A percentile compares a stretch with the other conserved stretches of the same genome.
These are phyloP conservation scores for Tulasnella sp. DNA, from an alignment of 768 basidiomycete species.

Conservation along the genomic window DNA sequence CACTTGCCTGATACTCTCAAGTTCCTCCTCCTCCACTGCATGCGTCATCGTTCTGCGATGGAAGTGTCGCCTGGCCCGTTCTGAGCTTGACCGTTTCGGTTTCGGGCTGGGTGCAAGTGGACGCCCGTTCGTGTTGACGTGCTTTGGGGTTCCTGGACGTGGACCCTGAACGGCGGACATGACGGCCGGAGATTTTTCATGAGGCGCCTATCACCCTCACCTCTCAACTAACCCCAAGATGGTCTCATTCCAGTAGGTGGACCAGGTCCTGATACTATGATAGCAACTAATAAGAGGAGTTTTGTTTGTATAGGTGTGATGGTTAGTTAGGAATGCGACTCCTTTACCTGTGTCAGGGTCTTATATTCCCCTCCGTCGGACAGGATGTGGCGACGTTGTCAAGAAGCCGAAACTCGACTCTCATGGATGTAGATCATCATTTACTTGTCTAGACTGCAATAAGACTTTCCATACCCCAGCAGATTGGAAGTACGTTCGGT, in stretches of 20 bases:
- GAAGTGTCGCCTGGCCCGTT: not conserved
- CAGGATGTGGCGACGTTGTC: slow-evolving; percentile 79
- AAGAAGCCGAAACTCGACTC: slow-evolving; percentile 92
- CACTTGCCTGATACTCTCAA: slow-evolving; percentile 60
- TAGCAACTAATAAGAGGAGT: not conserved
- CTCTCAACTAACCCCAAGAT: slow-evolving; percentile 36
- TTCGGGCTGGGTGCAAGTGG: not conserved
- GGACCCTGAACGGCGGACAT: slow-evolving; percentile 10
- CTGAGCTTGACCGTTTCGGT: not conserved
- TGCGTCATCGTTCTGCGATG: not conserved
- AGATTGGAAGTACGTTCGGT: slow-evolving; percentile 57
- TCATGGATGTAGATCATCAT: slow-evolving; percentile 64
- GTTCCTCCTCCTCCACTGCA: slow-evolving; percentile 51
- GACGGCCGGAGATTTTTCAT: slow-evolving; percentile 22
- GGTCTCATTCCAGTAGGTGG: slow-evolving; percentile 70
- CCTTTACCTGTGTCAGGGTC: not conserved
- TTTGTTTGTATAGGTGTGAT: slow-evolving; percentile 63
- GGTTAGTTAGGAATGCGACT: slow-evolving; percentile 41
- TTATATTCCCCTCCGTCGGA: slow-evolving; percentile 11
- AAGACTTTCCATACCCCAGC: slow-evolving; percentile 70
- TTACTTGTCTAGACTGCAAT: slow-evolving; percentile 86
- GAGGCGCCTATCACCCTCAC: not conserved
- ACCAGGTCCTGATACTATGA: slow-evolving; percentile 22
- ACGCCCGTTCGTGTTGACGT: not conserved
- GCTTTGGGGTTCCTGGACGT: slow-evolving; percentile 8